phyloP scores from a whole-genome alignment of 176 grass and related monocot species.

The Bothriochloa decipiens region DNA sequence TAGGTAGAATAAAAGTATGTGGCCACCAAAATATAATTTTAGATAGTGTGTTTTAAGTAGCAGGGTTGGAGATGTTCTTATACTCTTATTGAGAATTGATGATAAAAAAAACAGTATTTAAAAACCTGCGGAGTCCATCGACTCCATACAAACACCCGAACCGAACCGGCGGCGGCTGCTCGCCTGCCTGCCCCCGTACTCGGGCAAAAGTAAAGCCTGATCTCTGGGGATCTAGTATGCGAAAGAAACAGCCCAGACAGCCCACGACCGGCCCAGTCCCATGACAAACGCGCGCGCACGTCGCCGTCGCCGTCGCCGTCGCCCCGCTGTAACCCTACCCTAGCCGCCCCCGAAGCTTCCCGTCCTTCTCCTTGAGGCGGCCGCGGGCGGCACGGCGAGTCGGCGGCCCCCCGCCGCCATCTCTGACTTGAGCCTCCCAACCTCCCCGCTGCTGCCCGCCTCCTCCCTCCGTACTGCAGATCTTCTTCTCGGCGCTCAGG shows the following conservation, averaged over 20 bases:
- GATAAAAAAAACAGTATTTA: no score
- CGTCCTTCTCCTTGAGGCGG: conserved; percentile 20
- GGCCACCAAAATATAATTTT: no score
- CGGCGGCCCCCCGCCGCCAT: not conserved
- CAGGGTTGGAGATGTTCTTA: no score
- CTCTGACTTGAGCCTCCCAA: not conserved
- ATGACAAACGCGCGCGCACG: conserved; percentile 5
- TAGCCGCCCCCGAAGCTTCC: conserved; percentile 19
- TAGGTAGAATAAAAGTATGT: no score
- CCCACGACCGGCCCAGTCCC: conserved; percentile 16
- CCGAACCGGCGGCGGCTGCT: no score
- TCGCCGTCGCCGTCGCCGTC: not conserved
- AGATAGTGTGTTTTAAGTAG: no score
- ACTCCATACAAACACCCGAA: no score
- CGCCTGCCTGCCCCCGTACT: not conserved
- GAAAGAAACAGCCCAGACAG: conserved; percentile 25
- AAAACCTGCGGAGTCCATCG: no score
- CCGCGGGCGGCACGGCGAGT: conserved; percentile 38
- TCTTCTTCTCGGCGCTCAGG: not conserved
- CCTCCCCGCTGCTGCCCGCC: not conserved
- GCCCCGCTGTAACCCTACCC: conserved; percentile 28
- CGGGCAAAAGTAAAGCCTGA: not conserved
- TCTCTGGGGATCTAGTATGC: not conserved
- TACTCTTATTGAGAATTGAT: no score
- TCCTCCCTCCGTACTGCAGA: not conserved